A percentile compares a stretch with the other conserved stretches of the same genome.
Evolutionary conservation across 1,139 yeast species (phyloP).

Genomic region (Saccharomycopsis crataegensis): DNA sequence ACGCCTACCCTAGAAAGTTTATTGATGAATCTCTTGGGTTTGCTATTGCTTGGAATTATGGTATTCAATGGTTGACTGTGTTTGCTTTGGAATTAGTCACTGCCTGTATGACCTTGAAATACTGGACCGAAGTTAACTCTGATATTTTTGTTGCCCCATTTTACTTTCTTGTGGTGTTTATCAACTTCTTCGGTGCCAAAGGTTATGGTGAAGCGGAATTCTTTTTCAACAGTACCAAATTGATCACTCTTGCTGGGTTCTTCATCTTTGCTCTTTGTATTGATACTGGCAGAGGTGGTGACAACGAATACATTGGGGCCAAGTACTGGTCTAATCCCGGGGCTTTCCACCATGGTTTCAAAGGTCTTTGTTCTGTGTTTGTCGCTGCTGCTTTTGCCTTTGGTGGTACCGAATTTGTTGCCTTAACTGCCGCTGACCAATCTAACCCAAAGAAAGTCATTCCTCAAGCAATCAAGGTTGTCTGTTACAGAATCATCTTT

Average conservation of each 20-base stretch:
- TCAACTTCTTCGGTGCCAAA: conserved; percentile 62
- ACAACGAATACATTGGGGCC: conserved; percentile 55
- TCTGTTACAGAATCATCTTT: conserved; percentile 63
- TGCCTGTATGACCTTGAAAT: conserved; percentile 62
- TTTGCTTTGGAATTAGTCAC: conserved; percentile 73
- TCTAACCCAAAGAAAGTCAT: conserved; percentile 67
- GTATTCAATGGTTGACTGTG: conserved; percentile 71
- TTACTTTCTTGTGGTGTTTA: conserved; percentile 46
- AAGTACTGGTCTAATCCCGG: conserved; percentile 58
- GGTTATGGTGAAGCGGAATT: conserved; percentile 78
- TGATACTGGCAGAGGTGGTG: conserved; percentile 62
- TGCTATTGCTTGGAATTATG: conserved; percentile 75
- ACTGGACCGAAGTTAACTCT: conserved; percentile 62
- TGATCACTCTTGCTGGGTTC: conserved; percentile 57
- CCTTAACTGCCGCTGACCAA: conserved; percentile 87
- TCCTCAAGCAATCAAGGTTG: conserved; percentile 70
- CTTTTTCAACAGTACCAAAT: conserved; percentile 49
- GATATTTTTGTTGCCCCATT: conserved; percentile 67
- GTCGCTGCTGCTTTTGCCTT: conserved; percentile 84
- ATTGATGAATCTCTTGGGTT: conserved; percentile 75
- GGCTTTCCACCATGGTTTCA: conserved; percentile 55
- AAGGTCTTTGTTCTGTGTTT: conserved; percentile 75
- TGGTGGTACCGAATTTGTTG: conserved; percentile 78
- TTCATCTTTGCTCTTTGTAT: conserved; percentile 55
- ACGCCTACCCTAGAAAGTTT: conserved; percentile 48